Evolutionary conservation across 805 yeast genomes (phyloP).

Genomic region (Zygoascus tannicola): DNA sequence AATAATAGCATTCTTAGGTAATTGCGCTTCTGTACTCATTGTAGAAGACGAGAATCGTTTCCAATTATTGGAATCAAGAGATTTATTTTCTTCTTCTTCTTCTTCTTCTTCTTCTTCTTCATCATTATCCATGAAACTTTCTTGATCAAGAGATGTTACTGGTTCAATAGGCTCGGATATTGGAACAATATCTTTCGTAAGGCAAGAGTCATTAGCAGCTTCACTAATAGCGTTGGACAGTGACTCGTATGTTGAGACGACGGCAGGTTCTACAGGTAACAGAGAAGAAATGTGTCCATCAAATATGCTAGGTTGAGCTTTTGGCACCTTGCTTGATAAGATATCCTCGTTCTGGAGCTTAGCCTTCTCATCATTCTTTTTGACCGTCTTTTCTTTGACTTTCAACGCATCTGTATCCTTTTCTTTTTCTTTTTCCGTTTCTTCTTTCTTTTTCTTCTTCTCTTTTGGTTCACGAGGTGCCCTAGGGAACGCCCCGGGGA

Average conservation of each 20-base stretch:
- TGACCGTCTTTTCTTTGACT: not conserved
- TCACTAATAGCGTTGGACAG: not conserved
- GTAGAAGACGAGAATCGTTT: conserved; percentile 2
- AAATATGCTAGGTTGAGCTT: not conserved
- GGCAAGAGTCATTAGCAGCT: not conserved
- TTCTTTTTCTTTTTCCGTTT: conserved; percentile 22
- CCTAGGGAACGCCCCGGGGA: not conserved
- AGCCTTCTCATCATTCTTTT: not conserved
- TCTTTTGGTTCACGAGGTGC: not conserved
- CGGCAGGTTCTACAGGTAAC: not conserved
- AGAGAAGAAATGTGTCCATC: not conserved
- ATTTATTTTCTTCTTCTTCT: conserved; percentile 6
- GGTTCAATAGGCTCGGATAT: not conserved
- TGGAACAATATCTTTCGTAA: not conserved
- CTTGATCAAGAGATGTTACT: not conserved
- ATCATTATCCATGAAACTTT: conserved; percentile 2
- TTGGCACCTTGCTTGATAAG: not conserved
- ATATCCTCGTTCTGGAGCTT: not conserved
- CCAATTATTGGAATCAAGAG: conserved; percentile 2
- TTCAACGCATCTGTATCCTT: conserved; percentile 17
- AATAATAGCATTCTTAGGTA: not conserved
- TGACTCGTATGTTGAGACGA: not conserved
- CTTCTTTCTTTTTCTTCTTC: conserved; percentile 5
- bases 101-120: conserved; percentile 7
- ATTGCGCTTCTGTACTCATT: not conserved